Base-by-base conservation (phyloP, 805 yeast genomes). In the Nakazawaea holstii region DNA sequence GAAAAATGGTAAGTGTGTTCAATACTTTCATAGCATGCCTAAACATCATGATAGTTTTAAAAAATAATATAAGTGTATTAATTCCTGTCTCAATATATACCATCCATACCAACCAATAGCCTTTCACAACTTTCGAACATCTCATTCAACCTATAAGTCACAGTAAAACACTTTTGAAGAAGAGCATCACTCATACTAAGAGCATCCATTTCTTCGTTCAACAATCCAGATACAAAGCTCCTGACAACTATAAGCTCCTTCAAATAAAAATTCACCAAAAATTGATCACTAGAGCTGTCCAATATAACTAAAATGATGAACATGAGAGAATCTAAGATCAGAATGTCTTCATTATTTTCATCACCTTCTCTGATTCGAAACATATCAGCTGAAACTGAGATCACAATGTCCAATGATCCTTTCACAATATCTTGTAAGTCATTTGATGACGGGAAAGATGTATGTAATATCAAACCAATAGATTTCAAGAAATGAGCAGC, bases 401-500 rank as follows among this genome's bases (percentile, higher is more conserved):
- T 46, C 41, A 64, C 47, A 15, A 79, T 58, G 0, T 60, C 53
- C 6, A 83, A 51, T 46, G 73, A 61, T 52, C 84, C 90, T 2
- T 64, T 58, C 1, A 77, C 67, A 87, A 86, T 82, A 33, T 77
- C 86, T 1, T 65, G 59, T 24, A 80, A 57, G 39, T 77, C 74
- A 1, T 64, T 52, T 0, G 78, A 64, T 2, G 79, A 65, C 1
- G 88, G 89, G 50, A 77, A 74, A 0, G 85, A 79, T 43, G 80
- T 66, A 45, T 77, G 79, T 17, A 82, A 59, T 2, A 85, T 54
- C n/a, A 84, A 56, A 0, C 79, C 70, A 46, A 85, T 56, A 0
- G 87, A 80, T 46, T 77, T 73, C 40, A 85, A 54, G 59, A 72
- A 84, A 57, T 85, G 91, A 0, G 79, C 70, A 32, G 70, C 67